Evolutionary conservation across 2,329 filamentous ascomycete species (phyloP).

Genomic region (Talaromyces islandicus): DNA sequence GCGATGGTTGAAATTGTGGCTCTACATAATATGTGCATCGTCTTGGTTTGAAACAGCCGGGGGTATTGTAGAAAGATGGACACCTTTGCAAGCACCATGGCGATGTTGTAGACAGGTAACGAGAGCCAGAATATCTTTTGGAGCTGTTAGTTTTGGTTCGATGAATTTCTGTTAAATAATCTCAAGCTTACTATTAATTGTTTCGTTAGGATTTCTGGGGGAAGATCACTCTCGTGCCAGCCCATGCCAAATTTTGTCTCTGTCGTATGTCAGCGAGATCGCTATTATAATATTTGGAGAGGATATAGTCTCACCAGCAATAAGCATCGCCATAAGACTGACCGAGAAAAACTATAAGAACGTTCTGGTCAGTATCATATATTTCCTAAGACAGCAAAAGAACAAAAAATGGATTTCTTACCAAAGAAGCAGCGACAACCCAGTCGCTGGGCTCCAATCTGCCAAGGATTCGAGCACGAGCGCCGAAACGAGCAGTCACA

Average conservation of each 20-base stretch:
- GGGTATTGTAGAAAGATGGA: conserved; percentile 47
- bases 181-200: conserved; percentile 26
- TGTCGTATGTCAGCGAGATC: neutral
- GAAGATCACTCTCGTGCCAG: conserved; percentile 26
- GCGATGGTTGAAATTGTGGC: conserved; percentile 30
- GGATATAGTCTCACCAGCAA: conserved; percentile 14
- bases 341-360: neutral
- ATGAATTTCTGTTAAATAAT: neutral
- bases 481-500: conserved; percentile 27
- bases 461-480: conserved; percentile 23
- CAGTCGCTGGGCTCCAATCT: conserved; percentile 32
- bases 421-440: conserved; percentile 29
- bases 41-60: conserved; percentile 36
- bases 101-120: conserved; percentile 33
- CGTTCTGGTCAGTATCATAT: neutral
- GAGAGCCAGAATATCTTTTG: conserved; percentile 31
- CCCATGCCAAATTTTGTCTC: conserved; percentile 31
- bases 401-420: conserved; percentile 11
- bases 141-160: neutral
- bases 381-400: neutral
- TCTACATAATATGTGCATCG: conserved; percentile 32
- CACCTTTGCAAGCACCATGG: conserved; percentile 38
- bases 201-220: conserved; percentile 19
- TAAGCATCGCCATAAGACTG: conserved; percentile 27
- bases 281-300: neutral